Evolutionary conservation across 768 basidiomycete species (phyloP), one percentile per base, ranked within the genome.

Genomic region (Auriscalpium orientale): DNA sequence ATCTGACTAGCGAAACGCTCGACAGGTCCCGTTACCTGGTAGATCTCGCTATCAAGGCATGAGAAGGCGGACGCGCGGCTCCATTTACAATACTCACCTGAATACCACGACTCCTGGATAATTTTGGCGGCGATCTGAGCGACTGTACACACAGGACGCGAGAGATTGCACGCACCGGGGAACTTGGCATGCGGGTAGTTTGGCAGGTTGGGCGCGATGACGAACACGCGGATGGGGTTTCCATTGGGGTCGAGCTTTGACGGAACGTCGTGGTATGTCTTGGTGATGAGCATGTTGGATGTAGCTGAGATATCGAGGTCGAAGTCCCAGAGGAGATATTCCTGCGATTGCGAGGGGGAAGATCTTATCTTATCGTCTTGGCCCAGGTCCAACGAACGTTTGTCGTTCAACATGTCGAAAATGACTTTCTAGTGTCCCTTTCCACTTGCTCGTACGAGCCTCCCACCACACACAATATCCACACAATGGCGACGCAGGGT

Each of bases 11-110:
- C 89, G 66, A 90, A 92, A 50, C 94, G 82, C 68, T 95, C 93
- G n/a, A 95, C 94, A 37, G 94, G 94, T 0, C 92, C 92, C n/a
- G 91, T 95, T 2, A 95, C 92, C 68, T 91, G 90, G 67, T 97
- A 98, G 54, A 98, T 98, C 73, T 95, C 94, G 64, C 91, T 93
- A 65, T 38, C 20, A 44, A 16, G 20, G 36, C 34, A 45, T 45
- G 47, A 43, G 40, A 43, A 18, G 7, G 4, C 40, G 4, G 18
- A 18, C 2, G 40, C 18, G 28, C 28, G 28, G 2, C 5, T 28
- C 28, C 28, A 28, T 28, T 28, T n/a, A 20, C 34, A 45, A 22
- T 35, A 2, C 66, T 51, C 66, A 84, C 88, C 89, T 91, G 75
- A 91, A 91, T 44, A 86, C 83, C 10, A 92, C 80, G 21, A 92